These are phyloP conservation scores for Crotalaria pallida DNA, from an alignment of 306 rosid species.

Conservation along the genomic window DNA sequence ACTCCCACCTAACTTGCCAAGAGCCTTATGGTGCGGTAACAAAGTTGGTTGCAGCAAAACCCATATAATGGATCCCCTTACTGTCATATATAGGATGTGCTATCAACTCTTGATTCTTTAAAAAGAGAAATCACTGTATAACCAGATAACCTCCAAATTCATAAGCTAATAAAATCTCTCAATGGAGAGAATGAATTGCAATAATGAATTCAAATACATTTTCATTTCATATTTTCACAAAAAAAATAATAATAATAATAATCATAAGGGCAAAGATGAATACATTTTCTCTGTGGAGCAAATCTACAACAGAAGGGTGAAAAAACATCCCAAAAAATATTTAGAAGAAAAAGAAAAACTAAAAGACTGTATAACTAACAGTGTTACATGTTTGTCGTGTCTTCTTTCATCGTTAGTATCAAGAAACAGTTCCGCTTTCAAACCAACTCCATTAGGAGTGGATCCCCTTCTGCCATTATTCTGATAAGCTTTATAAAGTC, in stretches of 20 bases:
- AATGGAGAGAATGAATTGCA: constrained; percentile 37
- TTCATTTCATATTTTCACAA: constrained; percentile 47
- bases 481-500: constrained; percentile 85
- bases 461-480: constrained; percentile 96
- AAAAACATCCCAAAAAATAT: constrained; percentile 27
- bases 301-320: constrained; percentile 45
- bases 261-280: constrained; percentile 33
- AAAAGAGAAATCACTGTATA: neutral
- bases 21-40: neutral
- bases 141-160: neutral
- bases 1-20: neutral
- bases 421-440: constrained; percentile 40
- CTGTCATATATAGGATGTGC: neutral
- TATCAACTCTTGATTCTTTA: neutral
- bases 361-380: constrained; percentile 24
- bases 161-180: constrained; percentile 24
- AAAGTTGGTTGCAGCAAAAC: neutral
- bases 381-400: constrained; percentile 37
- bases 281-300: constrained; percentile 44
- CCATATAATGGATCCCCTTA: neutral
- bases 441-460: constrained; percentile 85
- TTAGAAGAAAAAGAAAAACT: constrained; percentile 1
- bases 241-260: too few relatives aligned
- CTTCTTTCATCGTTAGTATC: constrained; percentile 24
- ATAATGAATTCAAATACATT: constrained; percentile 42